These are phyloP conservation scores for Hemisphaericaspora lyxosophila DNA, from an alignment of 1,139 yeast genomes.

Conservation along the genomic window DNA sequence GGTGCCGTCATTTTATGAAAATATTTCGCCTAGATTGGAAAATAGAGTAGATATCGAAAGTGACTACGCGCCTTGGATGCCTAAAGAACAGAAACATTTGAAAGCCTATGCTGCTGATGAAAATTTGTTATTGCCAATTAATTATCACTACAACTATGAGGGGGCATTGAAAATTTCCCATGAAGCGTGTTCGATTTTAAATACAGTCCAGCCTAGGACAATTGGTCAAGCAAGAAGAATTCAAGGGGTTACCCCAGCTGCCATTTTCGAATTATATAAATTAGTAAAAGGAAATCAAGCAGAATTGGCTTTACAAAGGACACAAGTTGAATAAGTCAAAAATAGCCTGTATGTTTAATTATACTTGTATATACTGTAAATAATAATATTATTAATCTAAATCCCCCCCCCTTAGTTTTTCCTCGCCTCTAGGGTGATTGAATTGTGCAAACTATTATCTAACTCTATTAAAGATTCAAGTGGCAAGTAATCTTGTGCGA, in stretches of 20 bases:
- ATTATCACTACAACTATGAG: constrained; percentile 57
- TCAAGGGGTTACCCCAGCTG: constrained; percentile 92
- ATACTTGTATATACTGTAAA: constrained; percentile 4
- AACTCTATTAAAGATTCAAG: constrained; percentile 36
- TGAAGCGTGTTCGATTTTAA: constrained; percentile 72
- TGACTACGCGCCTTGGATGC: constrained; percentile 77
- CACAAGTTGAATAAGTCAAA: background rate
- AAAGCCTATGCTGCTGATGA: constrained; percentile 86
- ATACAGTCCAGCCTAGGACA: constrained; percentile 79
- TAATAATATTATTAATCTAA: constrained; percentile 1
- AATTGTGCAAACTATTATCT: constrained; percentile 34
- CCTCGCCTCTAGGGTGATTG: no score
- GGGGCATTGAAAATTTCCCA: constrained; percentile 56
- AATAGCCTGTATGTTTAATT: background rate
- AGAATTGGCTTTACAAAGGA: constrained; percentile 10
- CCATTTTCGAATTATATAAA: constrained; percentile 64
- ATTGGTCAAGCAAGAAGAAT: constrained; percentile 93
- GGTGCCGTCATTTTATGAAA: constrained; percentile 22
- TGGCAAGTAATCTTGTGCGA: constrained; percentile 40
- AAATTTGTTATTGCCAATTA: constrained; percentile 59
- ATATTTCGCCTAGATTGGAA: constrained; percentile 52
- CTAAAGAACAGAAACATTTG: constrained; percentile 68
- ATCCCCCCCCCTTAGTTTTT: constrained; percentile 5
- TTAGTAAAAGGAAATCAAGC: constrained; percentile 35
- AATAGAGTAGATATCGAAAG: constrained; percentile 76